Evolutionary conservation across 768 basidiomycete genomes (phyloP).

Genomic region (Pulveroboletus ravenelii): DNA sequence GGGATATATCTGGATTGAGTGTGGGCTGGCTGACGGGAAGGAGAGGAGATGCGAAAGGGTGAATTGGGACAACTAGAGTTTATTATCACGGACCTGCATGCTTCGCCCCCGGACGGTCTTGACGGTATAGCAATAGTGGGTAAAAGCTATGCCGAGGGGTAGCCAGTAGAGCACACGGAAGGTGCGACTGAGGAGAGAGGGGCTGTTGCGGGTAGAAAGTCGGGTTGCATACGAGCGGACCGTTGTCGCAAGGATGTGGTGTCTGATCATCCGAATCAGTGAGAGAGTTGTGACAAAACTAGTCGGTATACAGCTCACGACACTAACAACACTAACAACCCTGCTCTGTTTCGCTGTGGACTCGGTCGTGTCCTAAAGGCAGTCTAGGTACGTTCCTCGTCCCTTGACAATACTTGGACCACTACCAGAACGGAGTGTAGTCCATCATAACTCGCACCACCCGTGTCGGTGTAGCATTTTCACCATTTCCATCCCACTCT

Average conservation of each 20-base stretch:
- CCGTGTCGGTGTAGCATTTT: too few relatives aligned
- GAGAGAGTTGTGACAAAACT: too few relatives aligned
- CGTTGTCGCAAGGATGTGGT: not conserved
- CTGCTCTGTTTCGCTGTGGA: too few relatives aligned
- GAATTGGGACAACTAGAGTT: constrained; percentile 4
- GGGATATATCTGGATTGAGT: constrained; percentile 66
- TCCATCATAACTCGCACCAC: too few relatives aligned
- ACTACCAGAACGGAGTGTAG: too few relatives aligned
- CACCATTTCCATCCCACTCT: too few relatives aligned
- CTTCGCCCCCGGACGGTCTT: constrained; percentile 57
- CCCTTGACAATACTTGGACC: too few relatives aligned
- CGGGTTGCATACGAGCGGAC: not conserved
- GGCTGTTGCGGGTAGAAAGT: not conserved
- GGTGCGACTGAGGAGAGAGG: not conserved
- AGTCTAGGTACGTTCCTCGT: too few relatives aligned
- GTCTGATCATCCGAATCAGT: not conserved
- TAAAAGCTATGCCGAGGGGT: constrained; percentile 46
- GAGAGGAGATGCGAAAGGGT: not conserved
- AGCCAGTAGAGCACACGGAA: constrained; percentile 49
- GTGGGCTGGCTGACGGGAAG: constrained; percentile 56
- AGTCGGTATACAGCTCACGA: too few relatives aligned
- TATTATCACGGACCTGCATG: constrained; percentile 55
- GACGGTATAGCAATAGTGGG: constrained; percentile 47
- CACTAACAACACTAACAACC: too few relatives aligned
- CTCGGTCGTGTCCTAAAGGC: too few relatives aligned